Evolutionary conservation across 192 early-diverging fungal genomes (phyloP).

Genomic region (Coemansia furcata): DNA sequence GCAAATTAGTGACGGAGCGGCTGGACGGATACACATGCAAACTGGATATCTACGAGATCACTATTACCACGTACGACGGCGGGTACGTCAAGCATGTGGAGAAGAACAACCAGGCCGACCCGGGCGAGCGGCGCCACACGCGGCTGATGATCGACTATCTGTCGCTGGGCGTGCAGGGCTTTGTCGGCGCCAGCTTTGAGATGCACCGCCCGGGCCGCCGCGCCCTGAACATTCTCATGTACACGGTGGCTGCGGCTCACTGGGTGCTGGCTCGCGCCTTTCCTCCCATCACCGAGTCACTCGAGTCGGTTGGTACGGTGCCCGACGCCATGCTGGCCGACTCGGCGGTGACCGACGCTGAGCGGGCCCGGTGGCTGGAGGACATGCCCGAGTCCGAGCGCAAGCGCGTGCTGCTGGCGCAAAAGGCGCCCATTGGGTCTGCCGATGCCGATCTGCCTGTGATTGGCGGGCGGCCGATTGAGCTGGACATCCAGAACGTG

Average conservation of each 20-base stretch:
- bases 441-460: constrained; percentile 52
- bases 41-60: constrained; percentile 71
- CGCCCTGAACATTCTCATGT: constrained; percentile 63
- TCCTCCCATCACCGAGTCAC: constrained; percentile 59
- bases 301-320: constrained; percentile 58
- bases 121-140: constrained; percentile 48
- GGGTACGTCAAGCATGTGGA: constrained; percentile 65
- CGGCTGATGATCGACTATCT: constrained; percentile 72
- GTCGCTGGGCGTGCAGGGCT: constrained; percentile 70
- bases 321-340: constrained; percentile 52
- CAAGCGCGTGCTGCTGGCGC: constrained; percentile 37
- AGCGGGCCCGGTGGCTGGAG: constrained; percentile 39
- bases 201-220: constrained; percentile 64
- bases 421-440: constrained; percentile 33
- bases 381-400: constrained; percentile 26
- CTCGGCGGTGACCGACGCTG: constrained; percentile 33
- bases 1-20: constrained; percentile 56
- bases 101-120: constrained; percentile 46
- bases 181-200: constrained; percentile 72
- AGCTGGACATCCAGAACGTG: constrained; percentile 71
- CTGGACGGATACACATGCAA: constrained; percentile 63
- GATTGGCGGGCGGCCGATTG: constrained; percentile 61
- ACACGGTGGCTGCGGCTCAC: constrained; percentile 60
- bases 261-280: constrained; percentile 64
- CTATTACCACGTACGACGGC: constrained; percentile 56